phyloP scores from a whole-genome alignment of 164 flowering plant genomes.

The Cinnamomum chago region DNA sequence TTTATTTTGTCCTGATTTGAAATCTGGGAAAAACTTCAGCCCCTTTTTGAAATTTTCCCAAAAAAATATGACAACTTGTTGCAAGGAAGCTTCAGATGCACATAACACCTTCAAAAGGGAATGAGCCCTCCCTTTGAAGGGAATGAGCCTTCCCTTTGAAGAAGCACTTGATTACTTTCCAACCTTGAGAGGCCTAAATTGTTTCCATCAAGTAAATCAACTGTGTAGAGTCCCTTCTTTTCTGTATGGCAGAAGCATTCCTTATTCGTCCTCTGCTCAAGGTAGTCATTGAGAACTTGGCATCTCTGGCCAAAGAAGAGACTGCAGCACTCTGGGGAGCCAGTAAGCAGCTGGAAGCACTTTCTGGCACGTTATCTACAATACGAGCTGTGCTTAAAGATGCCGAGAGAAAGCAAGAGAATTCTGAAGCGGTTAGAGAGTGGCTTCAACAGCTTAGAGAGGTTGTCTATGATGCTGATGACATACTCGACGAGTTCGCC shows the following conservation, averaged over 20 bases:
- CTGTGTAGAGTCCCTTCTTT: too few species aligned
- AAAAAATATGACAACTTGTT: too few species aligned
- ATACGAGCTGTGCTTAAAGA: constrained; percentile 7
- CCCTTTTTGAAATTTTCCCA: too few species aligned
- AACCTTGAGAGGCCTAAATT: too few species aligned
- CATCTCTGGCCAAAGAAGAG: background rate
- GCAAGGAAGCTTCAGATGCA: too few species aligned
- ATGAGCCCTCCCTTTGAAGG: too few species aligned
- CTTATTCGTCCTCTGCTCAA: background rate
- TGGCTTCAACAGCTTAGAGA: constrained; percentile 7
- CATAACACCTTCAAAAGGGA: too few species aligned
- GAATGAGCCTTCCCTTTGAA: too few species aligned
- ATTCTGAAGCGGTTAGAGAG: background rate
- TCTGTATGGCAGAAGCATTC: background rate
- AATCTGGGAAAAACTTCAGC: too few species aligned
- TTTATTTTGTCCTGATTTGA: too few species aligned
- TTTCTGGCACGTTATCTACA: background rate
- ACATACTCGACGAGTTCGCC: constrained; percentile 2
- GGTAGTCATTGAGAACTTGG: background rate
- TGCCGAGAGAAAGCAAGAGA: background rate
- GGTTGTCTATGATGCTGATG: constrained; percentile 8
- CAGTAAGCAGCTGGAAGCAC: background rate
- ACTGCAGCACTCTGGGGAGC: background rate
- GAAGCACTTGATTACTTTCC: too few species aligned
- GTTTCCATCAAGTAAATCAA: too few species aligned